A percentile compares a stretch with the other conserved stretches of the same genome.
Conservation (phyloP, 805 yeast genomes). For the Monosporozyma yasuniensis region DNA sequence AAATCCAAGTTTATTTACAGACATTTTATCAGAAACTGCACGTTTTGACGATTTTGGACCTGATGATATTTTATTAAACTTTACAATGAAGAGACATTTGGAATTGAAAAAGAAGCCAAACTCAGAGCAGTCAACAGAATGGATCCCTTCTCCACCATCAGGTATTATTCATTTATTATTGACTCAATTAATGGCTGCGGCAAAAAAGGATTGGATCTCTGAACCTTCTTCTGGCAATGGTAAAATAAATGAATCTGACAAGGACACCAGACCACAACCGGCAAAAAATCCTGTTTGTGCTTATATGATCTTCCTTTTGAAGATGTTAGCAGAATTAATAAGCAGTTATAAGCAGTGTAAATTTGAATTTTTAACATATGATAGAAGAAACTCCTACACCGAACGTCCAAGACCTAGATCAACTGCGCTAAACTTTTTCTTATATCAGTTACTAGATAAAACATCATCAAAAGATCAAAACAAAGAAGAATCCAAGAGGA, state of each 20-base stretch:
- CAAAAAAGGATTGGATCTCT: conserved; percentile 34
- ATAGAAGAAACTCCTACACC: conserved; percentile 41
- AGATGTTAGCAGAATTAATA: conserved; percentile 58
- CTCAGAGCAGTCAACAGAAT: conserved; percentile 12
- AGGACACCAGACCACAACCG: conserved; percentile 29
- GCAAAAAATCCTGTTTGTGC: conserved; percentile 50
- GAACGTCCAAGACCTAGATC: conserved; percentile 57
- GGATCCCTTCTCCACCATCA: conserved; percentile 18
- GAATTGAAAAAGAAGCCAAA: conserved; percentile 8
- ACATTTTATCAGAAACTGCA: conserved; percentile 35
- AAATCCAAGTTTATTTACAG: conserved; percentile 41
- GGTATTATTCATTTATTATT: conserved; percentile 59
- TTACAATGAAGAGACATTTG: conserved; percentile 21
- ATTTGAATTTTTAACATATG: conserved; percentile 69
- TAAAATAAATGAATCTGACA: conserved; percentile 27
- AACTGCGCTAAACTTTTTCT: conserved; percentile 65
- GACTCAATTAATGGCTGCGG: conserved; percentile 51
- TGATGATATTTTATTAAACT: conserved; percentile 22
- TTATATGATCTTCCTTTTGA: conserved; percentile 60
- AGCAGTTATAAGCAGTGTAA: conserved; percentile 75
- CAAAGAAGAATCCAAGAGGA: conserved; percentile 37
- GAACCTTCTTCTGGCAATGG: conserved; percentile 28
- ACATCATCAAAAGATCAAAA: conserved; percentile 35
- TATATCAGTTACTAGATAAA: conserved; percentile 60
- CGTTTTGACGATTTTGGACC: conserved; percentile 40